Evolutionary conservation across 768 basidiomycete genomes (phyloP), one percentile per base, ranked within the genome.

Genomic region (Mycena floridula): DNA sequence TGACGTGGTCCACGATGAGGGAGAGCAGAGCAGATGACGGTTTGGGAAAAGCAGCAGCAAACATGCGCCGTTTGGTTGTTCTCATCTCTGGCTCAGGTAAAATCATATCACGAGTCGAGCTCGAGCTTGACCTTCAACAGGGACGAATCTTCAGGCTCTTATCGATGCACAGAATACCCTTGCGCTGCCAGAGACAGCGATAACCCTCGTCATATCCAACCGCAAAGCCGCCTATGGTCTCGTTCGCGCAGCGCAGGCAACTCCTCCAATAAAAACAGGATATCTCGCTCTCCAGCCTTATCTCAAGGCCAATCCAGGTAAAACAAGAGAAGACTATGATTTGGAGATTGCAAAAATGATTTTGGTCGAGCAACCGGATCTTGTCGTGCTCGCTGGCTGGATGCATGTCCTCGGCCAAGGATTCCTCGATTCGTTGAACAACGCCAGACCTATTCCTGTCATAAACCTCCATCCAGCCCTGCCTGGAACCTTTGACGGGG

Each of bases 381-480:
- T 95, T 21, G 77, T 98, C 39, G 88, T 98, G 6, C 73, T 98
- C n/a, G 96, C 95, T 0, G 96, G 96, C 0, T 99, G 92, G 90
- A 97, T 99, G 95, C 94, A 98, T 57, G 89, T 98, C 55, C 74
- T 97, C 47, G 81, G 84, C 46, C 83, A 89, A 42, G 68, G 67
- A 0, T 97, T 97, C 62, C 63, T 98, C 47, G 77, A 89, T 16
- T n/a, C n/a, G n/a, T 69, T 80, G 25, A 59, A 89, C 41, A 68
- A 73, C 39, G 76, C 76, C 6, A 52, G 45, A 25, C 56, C 63
- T 2, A 77, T 95, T 2, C 84, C 90, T 0, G 88, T 96, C 50
- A 95, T 99, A 69, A 99, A 98, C 59, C 70, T 99, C 4, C 96
- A 98, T 56, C 96, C 96, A 7, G 96, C 96, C 4, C 68, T 99